Evolutionary conservation across 1,139 yeast genomes (phyloP).

Genomic region (Taiozyma sp.): DNA sequence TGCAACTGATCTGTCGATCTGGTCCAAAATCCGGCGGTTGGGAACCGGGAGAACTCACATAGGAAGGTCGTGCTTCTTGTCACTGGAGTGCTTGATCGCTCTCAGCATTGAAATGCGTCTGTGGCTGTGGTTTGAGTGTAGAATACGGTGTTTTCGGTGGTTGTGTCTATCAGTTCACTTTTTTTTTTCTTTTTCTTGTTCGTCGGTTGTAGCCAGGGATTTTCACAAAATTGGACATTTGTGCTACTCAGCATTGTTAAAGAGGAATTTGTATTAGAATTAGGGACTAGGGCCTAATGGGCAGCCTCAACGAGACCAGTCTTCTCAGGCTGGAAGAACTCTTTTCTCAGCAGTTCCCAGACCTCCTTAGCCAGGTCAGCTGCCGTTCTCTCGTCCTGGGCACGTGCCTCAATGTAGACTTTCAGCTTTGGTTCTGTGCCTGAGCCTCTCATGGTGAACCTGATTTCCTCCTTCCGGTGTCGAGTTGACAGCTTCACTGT

Average conservation of each 20-base stretch:
- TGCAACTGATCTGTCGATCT: neutral
- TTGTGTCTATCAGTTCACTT: neutral
- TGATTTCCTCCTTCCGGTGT: slow-evolving; percentile 34
- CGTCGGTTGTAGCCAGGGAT: neutral
- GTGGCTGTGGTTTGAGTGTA: neutral
- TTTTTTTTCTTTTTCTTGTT: neutral
- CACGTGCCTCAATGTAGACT: slow-evolving; percentile 80
- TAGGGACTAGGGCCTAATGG: neutral
- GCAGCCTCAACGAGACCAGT: slow-evolving; percentile 24
- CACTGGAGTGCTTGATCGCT: slow-evolving; percentile 27
- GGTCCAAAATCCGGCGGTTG: slow-evolving; percentile 9
- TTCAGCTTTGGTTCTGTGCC: slow-evolving; percentile 97
- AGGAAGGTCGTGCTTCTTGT: slow-evolving; percentile 45
- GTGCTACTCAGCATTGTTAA: too few species aligned
- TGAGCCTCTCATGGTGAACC: slow-evolving; percentile 89
- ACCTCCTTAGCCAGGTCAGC: slow-evolving; percentile 49
- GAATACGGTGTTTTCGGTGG: neutral
- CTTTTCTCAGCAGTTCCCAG: slow-evolving; percentile 56
- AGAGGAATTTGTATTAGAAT: too few species aligned
- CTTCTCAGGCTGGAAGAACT: slow-evolving; percentile 58
- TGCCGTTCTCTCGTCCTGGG: slow-evolving; percentile 44
- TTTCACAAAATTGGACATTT: neutral
- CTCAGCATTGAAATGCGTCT: slow-evolving; percentile 10
- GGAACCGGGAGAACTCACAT: slow-evolving; percentile 18
- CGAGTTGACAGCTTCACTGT: slow-evolving; percentile 41